A percentile compares a stretch with the other conserved stretches of the same genome.
These are phyloP conservation scores for Diaporthe velutina DNA, from an alignment of 2,329 filamentous ascomycete species.

Conservation along the genomic window DNA sequence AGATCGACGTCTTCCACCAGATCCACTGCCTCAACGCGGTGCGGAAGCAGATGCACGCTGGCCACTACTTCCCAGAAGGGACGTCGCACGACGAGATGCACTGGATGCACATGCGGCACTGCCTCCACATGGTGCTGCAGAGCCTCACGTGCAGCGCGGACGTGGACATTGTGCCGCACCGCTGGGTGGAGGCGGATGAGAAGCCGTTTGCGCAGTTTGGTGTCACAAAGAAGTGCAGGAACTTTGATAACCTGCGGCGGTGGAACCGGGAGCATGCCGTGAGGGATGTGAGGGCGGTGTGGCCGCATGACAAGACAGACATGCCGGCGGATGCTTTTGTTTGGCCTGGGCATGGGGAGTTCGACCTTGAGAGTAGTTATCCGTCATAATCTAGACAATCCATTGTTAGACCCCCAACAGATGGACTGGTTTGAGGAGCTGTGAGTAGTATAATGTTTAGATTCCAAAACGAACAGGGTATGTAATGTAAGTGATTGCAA, in stretches of 20 bases:
- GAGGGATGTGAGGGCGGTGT: not conserved
- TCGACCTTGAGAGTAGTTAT: not conserved
- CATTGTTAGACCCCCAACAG: not conserved
- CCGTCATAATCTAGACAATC: not conserved
- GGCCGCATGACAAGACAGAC: not conserved
- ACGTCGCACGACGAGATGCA: constrained; percentile 17
- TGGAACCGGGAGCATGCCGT: constrained; percentile 26
- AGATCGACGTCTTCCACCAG: constrained; percentile 35
- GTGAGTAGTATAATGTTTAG: not conserved
- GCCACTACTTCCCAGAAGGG: constrained; percentile 26
- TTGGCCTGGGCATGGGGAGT: not conserved
- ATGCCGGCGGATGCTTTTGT: not conserved
- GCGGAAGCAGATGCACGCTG: constrained; percentile 25
- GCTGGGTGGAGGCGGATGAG: constrained; percentile 29
- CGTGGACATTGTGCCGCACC: constrained; percentile 25
- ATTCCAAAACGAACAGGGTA: not conserved
- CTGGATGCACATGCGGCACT: constrained; percentile 29
- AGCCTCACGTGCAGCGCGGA: constrained; percentile 28
- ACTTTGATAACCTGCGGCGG: constrained; percentile 23
- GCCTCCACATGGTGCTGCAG: constrained; percentile 30
- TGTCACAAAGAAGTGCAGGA: constrained; percentile 27
- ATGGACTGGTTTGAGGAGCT: not conserved
- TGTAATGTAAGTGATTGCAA: not conserved
- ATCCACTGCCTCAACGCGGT: constrained; percentile 33
- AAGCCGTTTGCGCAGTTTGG: constrained; percentile 32